Evolutionary conservation across 2,329 filamentous ascomycete genomes (phyloP).

Genomic region (Dryadomyces quercus-mongolicae): DNA sequence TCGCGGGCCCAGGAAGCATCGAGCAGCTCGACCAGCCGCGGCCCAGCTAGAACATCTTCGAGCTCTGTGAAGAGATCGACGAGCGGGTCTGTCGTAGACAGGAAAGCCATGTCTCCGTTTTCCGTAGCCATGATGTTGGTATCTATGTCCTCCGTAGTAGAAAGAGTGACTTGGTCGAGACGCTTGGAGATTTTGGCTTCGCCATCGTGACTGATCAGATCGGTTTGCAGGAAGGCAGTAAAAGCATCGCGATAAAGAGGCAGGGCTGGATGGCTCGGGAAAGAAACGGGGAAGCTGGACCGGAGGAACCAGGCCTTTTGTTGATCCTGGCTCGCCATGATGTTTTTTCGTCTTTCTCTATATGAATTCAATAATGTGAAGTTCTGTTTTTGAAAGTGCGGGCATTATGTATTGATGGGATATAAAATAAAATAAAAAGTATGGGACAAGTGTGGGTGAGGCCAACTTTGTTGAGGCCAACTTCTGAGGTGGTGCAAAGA

Average conservation of each 20-base stretch:
- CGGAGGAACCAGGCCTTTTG: conserved; percentile 27
- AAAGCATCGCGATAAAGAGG: conserved; percentile 21
- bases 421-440: too few relatives aligned
- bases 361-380: too few relatives aligned
- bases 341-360: background rate
- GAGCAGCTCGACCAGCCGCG: conserved; percentile 28
- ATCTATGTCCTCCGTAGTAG: conserved; percentile 13
- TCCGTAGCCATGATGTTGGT: conserved; percentile 40
- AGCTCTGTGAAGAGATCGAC: conserved; percentile 44
- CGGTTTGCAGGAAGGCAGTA: conserved; percentile 17
- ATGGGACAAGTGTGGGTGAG: too few relatives aligned
- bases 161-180: background rate
- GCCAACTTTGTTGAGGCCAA: too few relatives aligned
- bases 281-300: conserved; percentile 24
- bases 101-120: conserved; percentile 35
- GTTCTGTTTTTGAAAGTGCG: too few relatives aligned
- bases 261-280: conserved; percentile 25
- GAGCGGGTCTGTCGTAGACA: conserved; percentile 30
- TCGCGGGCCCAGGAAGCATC: conserved; percentile 36
- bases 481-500: too few relatives aligned
- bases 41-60: conserved; percentile 24
- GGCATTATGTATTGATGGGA: too few relatives aligned
- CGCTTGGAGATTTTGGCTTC: conserved; percentile 4
- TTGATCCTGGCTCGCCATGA: background rate
- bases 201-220: background rate